Conservation (phyloP, 192 early-diverging fungal species). For the Lobosporangium transversale region DNA sequence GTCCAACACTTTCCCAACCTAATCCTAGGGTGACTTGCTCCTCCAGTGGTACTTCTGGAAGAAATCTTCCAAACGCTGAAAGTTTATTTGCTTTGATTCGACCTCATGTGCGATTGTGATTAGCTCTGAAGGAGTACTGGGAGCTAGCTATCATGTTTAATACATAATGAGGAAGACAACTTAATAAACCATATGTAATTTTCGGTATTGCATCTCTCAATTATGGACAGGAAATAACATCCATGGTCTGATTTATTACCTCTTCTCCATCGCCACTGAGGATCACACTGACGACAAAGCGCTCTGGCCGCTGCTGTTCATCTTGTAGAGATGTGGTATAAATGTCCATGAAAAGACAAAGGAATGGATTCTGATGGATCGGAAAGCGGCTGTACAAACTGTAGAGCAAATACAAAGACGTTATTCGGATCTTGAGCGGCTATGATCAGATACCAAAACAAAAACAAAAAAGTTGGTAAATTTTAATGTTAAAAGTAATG, state of each 20-base stretch:
- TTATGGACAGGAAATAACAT: not conserved
- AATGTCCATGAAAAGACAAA: conserved; percentile 44
- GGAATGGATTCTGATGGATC: conserved; percentile 43
- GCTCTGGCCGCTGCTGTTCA: conserved; percentile 29
- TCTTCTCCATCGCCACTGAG: conserved; percentile 45
- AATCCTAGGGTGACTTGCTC: conserved; percentile 25
- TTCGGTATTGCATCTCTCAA: too few species aligned
- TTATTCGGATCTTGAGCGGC: conserved; percentile 35
- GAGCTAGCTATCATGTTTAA: too few species aligned
- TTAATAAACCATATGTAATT: too few species aligned
- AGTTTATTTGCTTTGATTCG: conserved; percentile 21
- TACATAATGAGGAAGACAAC: not conserved
- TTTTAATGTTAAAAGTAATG: too few species aligned
- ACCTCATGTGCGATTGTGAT: conserved; percentile 38
- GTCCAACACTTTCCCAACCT: conserved; percentile 23
- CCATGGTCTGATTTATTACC: conserved; percentile 3
- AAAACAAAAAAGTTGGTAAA: not conserved
- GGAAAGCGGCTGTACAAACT: conserved; percentile 46
- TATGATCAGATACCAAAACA: conserved; percentile 4
- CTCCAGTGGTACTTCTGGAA: conserved; percentile 32
- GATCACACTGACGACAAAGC: conserved; percentile 46
- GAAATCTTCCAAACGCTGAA: conserved; percentile 10
- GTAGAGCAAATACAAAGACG: conserved; percentile 40
- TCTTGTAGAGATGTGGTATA: conserved; percentile 25
- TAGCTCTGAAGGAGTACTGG: conserved; percentile 41